These are phyloP conservation scores for Chaetoceros muelleri DNA, from an alignment of 108 stramenopile species.

Conservation along the genomic window DNA sequence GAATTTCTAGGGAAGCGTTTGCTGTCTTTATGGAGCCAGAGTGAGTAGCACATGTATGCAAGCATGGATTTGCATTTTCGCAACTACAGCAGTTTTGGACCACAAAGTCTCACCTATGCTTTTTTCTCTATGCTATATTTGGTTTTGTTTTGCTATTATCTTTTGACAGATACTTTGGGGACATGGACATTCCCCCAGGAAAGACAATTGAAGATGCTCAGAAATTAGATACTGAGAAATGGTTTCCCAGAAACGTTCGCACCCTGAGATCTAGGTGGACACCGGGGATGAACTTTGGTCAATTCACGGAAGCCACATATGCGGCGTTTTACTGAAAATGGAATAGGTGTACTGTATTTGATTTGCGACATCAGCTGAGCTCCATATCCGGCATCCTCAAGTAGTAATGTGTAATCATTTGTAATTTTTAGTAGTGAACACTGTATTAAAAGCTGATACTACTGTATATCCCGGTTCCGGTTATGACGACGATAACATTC, in stretches of 20 bases:
- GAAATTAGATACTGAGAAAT: constrained; percentile 20
- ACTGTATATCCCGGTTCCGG: too few species aligned
- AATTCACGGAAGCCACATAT: constrained; percentile 64
- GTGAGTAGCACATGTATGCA: constrained; percentile 3
- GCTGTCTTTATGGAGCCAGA: constrained; percentile 77
- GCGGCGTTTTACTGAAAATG: constrained; percentile 47
- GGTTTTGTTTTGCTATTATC: not conserved
- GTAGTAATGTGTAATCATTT: too few species aligned
- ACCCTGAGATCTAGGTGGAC: constrained; percentile 47
- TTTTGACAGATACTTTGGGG: constrained; percentile 18
- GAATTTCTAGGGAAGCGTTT: constrained; percentile 53
- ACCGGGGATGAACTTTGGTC: constrained; percentile 60
- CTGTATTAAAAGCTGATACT: too few species aligned
- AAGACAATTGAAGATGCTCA: constrained; percentile 42
- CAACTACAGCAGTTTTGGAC: too few species aligned
- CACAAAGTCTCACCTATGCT: too few species aligned
- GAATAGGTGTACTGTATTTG: constrained; percentile 3
- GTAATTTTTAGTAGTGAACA: too few species aligned
- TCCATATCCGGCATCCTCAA: too few species aligned
- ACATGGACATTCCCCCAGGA: constrained; percentile 38
- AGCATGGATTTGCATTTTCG: too few species aligned
- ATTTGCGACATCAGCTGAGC: too few species aligned
- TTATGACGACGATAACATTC: constrained; percentile 3
- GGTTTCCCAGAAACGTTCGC: constrained; percentile 29
- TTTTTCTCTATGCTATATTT: not conserved